Evolutionary conservation across 2,329 filamentous ascomycete genomes (phyloP).

Genomic region (Fusarium pseudocircinatum): DNA sequence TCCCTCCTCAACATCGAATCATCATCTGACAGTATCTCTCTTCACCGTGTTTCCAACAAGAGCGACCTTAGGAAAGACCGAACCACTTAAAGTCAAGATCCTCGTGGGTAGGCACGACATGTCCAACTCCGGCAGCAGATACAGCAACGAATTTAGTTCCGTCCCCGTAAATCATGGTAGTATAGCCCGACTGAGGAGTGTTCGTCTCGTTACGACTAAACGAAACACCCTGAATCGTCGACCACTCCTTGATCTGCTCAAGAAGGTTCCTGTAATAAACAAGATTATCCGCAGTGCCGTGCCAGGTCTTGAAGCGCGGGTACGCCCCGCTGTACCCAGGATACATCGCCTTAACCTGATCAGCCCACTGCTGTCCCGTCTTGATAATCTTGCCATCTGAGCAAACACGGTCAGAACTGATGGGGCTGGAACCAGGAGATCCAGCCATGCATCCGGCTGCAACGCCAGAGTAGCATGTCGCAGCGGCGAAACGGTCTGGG

Average conservation of each 20-base stretch:
- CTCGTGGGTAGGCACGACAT: not conserved
- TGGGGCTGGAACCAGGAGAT: constrained; percentile 1
- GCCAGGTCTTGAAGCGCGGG: constrained; percentile 1
- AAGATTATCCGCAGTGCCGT: not conserved
- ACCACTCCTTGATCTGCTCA: constrained; percentile 16
- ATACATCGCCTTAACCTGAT: not conserved
- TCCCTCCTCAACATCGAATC: rapidly evolving
- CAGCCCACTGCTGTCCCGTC: constrained; percentile 1
- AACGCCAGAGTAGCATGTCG: constrained; percentile 10
- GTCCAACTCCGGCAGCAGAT: constrained; percentile 5
- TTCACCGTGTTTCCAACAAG: rapidly evolving
- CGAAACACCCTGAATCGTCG: not conserved
- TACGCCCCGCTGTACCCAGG: constrained; percentile 2
- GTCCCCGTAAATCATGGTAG: not conserved
- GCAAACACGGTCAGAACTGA: constrained; percentile 1
- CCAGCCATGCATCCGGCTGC: constrained; percentile 8
- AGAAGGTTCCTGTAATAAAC: constrained; percentile 9
- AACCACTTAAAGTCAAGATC: constrained; percentile 16
- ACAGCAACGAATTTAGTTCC: constrained; percentile 6
- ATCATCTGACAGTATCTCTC: rapidly evolving
- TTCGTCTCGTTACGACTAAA: not conserved
- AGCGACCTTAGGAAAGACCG: not conserved
- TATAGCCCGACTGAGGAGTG: not conserved
- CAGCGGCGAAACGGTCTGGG: constrained; percentile 3
- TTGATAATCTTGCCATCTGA: not conserved